Evolutionary conservation across 305 asterid species (phyloP), one percentile per base, ranked within the genome.

Genomic region (Rubia occidens): DNA sequence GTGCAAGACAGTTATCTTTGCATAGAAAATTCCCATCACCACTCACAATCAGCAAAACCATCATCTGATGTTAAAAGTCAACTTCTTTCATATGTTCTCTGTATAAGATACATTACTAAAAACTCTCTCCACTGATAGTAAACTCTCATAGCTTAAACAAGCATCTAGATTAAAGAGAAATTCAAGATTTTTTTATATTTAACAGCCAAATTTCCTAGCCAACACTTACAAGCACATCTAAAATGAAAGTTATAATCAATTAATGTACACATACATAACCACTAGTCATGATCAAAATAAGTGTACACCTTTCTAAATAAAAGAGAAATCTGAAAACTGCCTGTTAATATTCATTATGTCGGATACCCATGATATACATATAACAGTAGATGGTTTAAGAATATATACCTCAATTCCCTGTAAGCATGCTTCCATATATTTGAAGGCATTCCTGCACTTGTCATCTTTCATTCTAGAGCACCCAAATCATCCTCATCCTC

Each of bases 401-500:
- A 53, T 17, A 53, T 3, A 71, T 76, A 87, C 99, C 98, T 87
- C 76, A 95, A 77, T 82, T 95, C 97, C 81, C 96, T 85, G 76
- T 88, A 95, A 73, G 97, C 96, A 79, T 89, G 96, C 83, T 95
- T 95, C 98, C 99, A 95, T 66, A 88, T 82, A 82, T 88, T 84
- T 72, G 95, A 82, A 69, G 99, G 98, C 98, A 95, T 95, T 66
- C 95, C 94, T 67, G 95, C 94, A 70, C 80, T 88, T 88, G 89
- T 95, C 96, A 95, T 91, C 90, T 89, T 91, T 85, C 96, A 87
- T 79, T 91, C 97, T 29, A 95, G 85, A 74, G 89, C 87, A 82
- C 90, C 96, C 81, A 91, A 84, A 75, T 95, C 98, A 87, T 95
- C 99, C 77, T 95, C 98, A 43, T 95, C 98, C 14, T 95, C 98